Evolutionary conservation across 75 land plant genomes (phyloP).

Genomic region (Picea sitchensis): DNA sequence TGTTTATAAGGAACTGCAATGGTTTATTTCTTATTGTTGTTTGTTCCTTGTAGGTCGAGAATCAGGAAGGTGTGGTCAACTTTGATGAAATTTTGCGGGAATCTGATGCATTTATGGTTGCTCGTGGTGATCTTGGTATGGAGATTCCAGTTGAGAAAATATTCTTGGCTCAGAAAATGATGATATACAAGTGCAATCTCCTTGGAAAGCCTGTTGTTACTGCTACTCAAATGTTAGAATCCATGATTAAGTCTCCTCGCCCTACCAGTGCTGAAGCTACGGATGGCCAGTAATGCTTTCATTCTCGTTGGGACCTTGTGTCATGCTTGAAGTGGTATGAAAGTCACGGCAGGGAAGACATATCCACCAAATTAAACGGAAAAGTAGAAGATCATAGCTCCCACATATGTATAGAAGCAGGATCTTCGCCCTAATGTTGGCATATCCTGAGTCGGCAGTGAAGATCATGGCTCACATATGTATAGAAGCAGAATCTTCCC

Average conservation of each 20-base stretch:
- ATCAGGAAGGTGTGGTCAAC: conserved; percentile 90
- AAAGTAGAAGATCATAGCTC: too few species aligned
- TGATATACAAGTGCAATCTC: conserved; percentile 93
- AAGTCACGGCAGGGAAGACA: conserved; percentile 91
- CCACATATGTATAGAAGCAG: too few species aligned
- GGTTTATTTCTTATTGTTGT: not conserved
- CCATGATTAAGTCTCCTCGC: conserved; percentile 91
- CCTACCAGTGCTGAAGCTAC: conserved; percentile 95
- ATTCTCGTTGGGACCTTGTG: conserved; percentile 84
- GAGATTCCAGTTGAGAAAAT: conserved; percentile 94
- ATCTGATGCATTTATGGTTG: conserved; percentile 90
- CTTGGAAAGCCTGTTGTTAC: conserved; percentile 91
- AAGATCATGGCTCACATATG: conserved; percentile 90
- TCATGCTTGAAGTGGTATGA: conserved; percentile 96
- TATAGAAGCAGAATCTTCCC: conserved; percentile 76
- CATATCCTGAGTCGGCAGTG: conserved; percentile 83
- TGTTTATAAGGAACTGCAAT: not conserved
- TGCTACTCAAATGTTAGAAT: conserved; percentile 95
- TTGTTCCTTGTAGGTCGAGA: conserved; percentile 59
- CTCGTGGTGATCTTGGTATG: conserved; percentile 94
- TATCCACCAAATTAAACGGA: too few species aligned
- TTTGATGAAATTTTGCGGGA: conserved; percentile 86
- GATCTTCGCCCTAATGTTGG: too few species aligned
- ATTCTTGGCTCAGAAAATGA: conserved; percentile 90
- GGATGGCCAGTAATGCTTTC: conserved; percentile 85